Evolutionary conservation across 257 asterid species (phyloP).

Genomic region (Rhazya stricta): DNA sequence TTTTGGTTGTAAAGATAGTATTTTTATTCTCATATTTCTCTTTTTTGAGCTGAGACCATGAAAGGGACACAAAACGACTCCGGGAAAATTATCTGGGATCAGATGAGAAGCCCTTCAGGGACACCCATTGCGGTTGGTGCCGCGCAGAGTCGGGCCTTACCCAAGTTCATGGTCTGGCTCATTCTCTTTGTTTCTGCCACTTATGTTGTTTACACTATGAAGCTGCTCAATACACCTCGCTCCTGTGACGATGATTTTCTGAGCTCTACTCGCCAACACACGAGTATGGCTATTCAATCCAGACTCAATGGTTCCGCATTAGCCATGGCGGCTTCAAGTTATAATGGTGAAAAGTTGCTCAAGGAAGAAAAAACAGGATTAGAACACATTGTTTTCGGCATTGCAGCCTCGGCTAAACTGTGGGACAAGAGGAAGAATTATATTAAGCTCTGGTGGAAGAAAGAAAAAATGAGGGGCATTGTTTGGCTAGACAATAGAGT

Average conservation of each 20-base stretch:
- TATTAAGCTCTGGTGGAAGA: conserved; percentile 72
- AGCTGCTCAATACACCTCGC: conserved; percentile 11
- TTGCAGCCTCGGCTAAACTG: conserved; percentile 70
- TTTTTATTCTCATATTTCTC: not conserved
- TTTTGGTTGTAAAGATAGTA: not conserved
- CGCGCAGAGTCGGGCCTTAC: conserved; percentile 37
- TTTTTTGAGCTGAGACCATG: conserved; percentile 24
- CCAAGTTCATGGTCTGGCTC: conserved; percentile 60
- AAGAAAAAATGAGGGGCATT: conserved; percentile 51
- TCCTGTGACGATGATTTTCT: conserved; percentile 20
- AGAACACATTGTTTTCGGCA: conserved; percentile 71
- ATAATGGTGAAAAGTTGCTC: not conserved
- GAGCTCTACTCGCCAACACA: not conserved
- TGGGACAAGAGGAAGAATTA: conserved; percentile 73
- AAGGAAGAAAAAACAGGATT: conserved; percentile 35
- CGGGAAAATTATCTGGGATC: conserved; percentile 65
- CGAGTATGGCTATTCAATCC: conserved; percentile 3
- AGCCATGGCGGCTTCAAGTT: not conserved
- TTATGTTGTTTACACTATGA: conserved; percentile 39
- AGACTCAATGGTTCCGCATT: not conserved
- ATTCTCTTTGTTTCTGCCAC: conserved; percentile 46
- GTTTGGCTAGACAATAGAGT: conserved; percentile 70
- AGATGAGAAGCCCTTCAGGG: conserved; percentile 38
- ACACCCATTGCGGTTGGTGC: conserved; percentile 23
- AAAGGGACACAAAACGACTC: conserved; percentile 51